These are phyloP conservation scores for Erythrophleum fordii DNA, from an alignment of 306 rosid genomes.

Conservation along the genomic window DNA sequence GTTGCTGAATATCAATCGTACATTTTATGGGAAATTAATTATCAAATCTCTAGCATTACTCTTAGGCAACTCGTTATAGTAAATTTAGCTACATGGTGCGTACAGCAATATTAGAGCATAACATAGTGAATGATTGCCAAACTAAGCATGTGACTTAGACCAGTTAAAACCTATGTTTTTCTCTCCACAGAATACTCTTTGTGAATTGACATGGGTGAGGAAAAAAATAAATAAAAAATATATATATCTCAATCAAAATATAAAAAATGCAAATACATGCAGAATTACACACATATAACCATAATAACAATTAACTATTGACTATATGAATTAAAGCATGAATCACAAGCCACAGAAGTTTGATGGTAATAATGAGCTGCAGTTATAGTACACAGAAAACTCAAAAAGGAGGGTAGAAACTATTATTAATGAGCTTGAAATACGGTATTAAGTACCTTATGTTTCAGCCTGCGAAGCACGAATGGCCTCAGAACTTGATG, in stretches of 20 bases:
- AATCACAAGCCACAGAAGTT: constrained; percentile 10
- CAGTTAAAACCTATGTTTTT: neutral
- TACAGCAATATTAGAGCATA: constrained; percentile 13
- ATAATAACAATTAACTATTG: constrained; percentile 26
- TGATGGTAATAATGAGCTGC: constrained; percentile 3
- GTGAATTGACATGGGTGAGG: neutral
- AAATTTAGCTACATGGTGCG: neutral
- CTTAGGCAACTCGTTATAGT: neutral
- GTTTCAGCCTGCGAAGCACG: constrained; percentile 98
- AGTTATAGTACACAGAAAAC: constrained; percentile 22
- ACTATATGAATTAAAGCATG: constrained; percentile 22
- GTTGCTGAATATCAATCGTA: constrained; percentile 3
- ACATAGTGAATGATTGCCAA: neutral
- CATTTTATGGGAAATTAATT: constrained; percentile 16
- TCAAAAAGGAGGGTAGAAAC: constrained; percentile 23
- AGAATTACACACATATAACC: neutral
- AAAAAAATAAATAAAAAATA: neutral
- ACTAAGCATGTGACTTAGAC: neutral
- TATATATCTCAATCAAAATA: neutral
- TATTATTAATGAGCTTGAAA: constrained; percentile 21
- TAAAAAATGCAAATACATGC: constrained; percentile 1
- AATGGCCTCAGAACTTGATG: constrained; percentile 99
- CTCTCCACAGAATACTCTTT: neutral
- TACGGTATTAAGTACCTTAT: constrained; percentile 69
- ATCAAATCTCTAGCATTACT: neutral